Base-by-base conservation (phyloP, 1,284 basidiomycete species). In the Microbotryomycetes sp. region DNA sequence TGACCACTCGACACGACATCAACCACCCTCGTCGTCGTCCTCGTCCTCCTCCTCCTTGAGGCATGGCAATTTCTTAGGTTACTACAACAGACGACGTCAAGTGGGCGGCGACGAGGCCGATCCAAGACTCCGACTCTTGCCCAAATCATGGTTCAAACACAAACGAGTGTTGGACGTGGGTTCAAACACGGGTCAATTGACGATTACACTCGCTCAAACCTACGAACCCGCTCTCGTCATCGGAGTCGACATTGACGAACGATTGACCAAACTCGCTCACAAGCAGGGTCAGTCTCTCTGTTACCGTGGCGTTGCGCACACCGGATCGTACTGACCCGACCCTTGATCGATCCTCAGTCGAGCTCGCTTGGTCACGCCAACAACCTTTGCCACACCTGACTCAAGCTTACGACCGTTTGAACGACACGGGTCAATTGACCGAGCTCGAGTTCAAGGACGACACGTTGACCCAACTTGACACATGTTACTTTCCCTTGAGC, bases 171-270 rank as follows among this genome's bases (percentile, higher is more conserved):
- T 91, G 12, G 89, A 92, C 72, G 75, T 91, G 0, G 89, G 89
- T 2, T 89, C 87, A 72, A 92, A 91, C 73, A 85, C 88, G 72
- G 89, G 89, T 2, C 83, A 81, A 79, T 83, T 91, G 25, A 86
- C 87, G 0, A 86, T 86, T 69, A 86, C 90, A 73, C 84, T 91
- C 45, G 89, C 85, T 25, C 88, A 88, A 71, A 74, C 75, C 1
- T 80, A 80, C 72, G 79, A 79, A 6, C 84, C 87, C 3, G 71
- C 69, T n/a, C 80, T 79, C 64, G 85, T 89, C 14, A 76, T 85
- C 25, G 88, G 88, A 1, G 86, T 92, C 0, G 89, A 92, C 72
- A 86, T 92, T 52, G 89, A 90, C 73, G 80, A 84, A 28, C 78
- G 79, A 2, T 80, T 92, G 42, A 79, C 89, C 32, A 79, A 83